Evolutionary conservation across 192 early-diverging fungal genomes (phyloP), one percentile per base, ranked within the genome.

Genomic region (Mortierella antarctica): DNA sequence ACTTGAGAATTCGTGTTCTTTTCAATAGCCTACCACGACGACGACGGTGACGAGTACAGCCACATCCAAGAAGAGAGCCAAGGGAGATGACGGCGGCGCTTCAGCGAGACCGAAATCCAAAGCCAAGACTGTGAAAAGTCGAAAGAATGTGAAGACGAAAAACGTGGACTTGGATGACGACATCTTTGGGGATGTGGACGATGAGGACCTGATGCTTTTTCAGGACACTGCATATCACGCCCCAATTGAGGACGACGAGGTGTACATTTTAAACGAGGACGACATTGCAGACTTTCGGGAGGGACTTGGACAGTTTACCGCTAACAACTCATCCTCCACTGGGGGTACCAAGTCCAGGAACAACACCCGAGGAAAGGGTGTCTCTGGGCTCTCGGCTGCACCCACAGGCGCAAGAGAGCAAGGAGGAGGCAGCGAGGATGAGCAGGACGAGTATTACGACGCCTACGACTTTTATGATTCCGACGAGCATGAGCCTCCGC

Each of bases 391-490:
- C 1, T 31, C 31, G 31, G 31, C 31, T 3, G 31, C 31, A 31
- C 31, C 31, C 7, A 39, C 20, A 39, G 45, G 31, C 1, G 21
- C 47, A 71, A 49, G 50, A 39, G 47, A 39, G 8, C 31, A 44
- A 47, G 71, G 44, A 15, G 56, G 41, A 15, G 40, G 23, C 46
- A 70, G 62, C 51, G 76, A 79, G 46, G 76, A 79, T 14, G 76
- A 70, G 3, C 48, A 60, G 21, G 72, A 71, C 5, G 39, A 62
- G 57, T 79, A 61, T 44, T 71, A 59, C 44, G 76, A 80, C 7
- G 77, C 76, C 1, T 65, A 67, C 42, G 68, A 79, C 47, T 65
- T 66, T 50, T 70, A 70, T 51, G 77, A 80, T 39, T 80, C 77
- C 21, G 77, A 80, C 41, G 77, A 70, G 20, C 65, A 70, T 46